These are phyloP conservation scores for Linum usitatissimum DNA, from an alignment of 345 rosid species.

Conservation along the genomic window DNA sequence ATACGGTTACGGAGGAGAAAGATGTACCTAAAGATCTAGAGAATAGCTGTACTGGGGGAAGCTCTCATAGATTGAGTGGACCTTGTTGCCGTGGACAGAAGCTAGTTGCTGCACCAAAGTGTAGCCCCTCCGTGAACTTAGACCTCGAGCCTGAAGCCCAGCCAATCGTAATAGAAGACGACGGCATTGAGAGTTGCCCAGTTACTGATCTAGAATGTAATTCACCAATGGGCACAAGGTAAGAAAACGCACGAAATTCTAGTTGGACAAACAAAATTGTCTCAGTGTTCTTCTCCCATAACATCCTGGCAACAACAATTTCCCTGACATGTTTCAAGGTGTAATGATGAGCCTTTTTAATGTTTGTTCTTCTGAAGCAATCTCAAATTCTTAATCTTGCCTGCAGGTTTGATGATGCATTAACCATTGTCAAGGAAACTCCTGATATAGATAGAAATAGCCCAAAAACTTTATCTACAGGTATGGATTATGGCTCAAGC, in stretches of 20 bases:
- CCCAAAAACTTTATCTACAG: constrained; percentile 40
- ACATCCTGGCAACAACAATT: neutral
- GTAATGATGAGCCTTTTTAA: neutral
- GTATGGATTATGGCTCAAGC: constrained; percentile 38
- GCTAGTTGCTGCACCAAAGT: constrained; percentile 17
- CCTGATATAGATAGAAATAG: constrained; percentile 30
- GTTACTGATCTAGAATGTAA: constrained; percentile 43
- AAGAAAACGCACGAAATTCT: constrained; percentile 11
- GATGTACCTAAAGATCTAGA: constrained; percentile 16
- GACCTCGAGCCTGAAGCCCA: constrained; percentile 28
- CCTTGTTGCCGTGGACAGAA: constrained; percentile 25
- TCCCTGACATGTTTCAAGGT: neutral
- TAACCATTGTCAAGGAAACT: constrained; percentile 45
- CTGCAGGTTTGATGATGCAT: constrained; percentile 47
- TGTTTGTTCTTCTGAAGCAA: neutral
- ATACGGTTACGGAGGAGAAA: constrained; percentile 20
- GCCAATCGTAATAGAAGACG: constrained; percentile 25
- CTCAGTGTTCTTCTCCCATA: too few relatives aligned
- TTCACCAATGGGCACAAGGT: constrained; percentile 44
- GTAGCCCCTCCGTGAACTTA: constrained; percentile 16
- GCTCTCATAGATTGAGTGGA: constrained; percentile 24
- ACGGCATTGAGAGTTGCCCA: constrained; percentile 21
- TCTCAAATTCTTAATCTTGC: neutral
- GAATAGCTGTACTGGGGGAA: constrained; percentile 20
- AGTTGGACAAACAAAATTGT: neutral